Evolutionary conservation across 2,329 filamentous ascomycete species (phyloP).

Genomic region (Alternaria arbusti): DNA sequence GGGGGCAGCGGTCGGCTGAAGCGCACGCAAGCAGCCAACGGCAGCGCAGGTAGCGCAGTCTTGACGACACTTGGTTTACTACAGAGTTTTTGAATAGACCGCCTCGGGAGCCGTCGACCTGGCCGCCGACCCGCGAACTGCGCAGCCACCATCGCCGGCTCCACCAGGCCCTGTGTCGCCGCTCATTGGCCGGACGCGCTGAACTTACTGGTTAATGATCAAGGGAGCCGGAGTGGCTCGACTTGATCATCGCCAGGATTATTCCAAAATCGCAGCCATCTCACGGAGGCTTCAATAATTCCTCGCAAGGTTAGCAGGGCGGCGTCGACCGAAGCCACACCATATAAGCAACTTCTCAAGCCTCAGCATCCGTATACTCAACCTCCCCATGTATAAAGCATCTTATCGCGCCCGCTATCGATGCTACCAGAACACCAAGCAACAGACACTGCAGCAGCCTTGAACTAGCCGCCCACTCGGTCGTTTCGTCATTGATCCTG

Average conservation of each 20-base stretch:
- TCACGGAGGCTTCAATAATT: conserved; percentile 37
- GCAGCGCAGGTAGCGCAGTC: conserved; percentile 7
- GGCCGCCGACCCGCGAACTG: conserved; percentile 10
- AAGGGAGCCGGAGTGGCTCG: conserved; percentile 37
- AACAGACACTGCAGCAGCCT: conserved; percentile 22
- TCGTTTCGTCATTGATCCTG: conserved; percentile 28
- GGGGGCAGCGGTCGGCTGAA: conserved; percentile 33
- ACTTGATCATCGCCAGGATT: conserved; percentile 41
- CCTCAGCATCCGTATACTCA: conserved; percentile 13
- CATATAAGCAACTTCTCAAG: conserved; percentile 20
- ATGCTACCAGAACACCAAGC: conserved; percentile 20
- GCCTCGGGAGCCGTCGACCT: conserved; percentile 14
- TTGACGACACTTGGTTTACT: conserved; percentile 10
- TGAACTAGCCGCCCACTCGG: conserved; percentile 5
- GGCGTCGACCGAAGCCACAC: conserved; percentile 41
- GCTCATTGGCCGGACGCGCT: conserved; percentile 29
- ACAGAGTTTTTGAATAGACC: conserved; percentile 15
- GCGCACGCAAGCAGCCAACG: conserved; percentile 14
- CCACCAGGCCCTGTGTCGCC: conserved; percentile 7
- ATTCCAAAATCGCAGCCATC: conserved; percentile 27
- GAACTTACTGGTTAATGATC: conserved; percentile 20
- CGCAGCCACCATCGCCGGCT: conserved; percentile 30
- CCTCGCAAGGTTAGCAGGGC: conserved; percentile 28
- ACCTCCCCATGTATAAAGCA: conserved; percentile 35
- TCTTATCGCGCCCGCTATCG: conserved; percentile 20